These are phyloP conservation scores for Saturnispora diversa DNA, from an alignment of 805 yeast genomes.

Conservation along the genomic window DNA sequence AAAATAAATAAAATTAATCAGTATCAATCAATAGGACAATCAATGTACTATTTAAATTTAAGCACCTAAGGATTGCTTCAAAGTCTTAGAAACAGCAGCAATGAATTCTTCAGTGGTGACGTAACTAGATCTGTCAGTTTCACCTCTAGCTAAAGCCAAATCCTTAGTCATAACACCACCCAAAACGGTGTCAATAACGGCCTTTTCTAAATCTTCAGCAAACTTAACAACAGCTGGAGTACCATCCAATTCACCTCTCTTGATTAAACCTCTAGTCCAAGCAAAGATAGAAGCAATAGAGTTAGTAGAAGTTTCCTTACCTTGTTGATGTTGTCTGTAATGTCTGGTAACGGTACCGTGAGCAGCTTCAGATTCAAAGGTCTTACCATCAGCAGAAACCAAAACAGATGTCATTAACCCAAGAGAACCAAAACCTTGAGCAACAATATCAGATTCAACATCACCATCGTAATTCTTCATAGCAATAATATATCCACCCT, in stretches of 20 bases:
- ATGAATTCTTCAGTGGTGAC: constrained; percentile 91
- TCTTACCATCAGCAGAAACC: constrained; percentile 92
- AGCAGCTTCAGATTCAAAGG: constrained; percentile 97
- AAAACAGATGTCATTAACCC: constrained; percentile 98
- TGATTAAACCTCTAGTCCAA: constrained; percentile 89
- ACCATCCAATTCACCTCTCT: constrained; percentile 82
- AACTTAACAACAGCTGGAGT: constrained; percentile 81
- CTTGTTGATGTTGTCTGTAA: constrained; percentile 91
- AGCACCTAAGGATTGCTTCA: constrained; percentile 28
- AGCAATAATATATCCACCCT: constrained; percentile 92
- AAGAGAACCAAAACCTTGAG: constrained; percentile 95
- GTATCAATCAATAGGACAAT: no score
- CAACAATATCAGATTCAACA: constrained; percentile 93
- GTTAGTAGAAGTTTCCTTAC: constrained; percentile 94
- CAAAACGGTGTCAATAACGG: constrained; percentile 77
- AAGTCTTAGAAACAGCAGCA: constrained; percentile 67
- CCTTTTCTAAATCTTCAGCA: constrained; percentile 71
- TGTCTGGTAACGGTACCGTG: constrained; percentile 98
- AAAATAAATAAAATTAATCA: no score
- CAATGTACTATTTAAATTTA: no score
- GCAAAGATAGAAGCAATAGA: constrained; percentile 97
- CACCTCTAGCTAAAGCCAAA: constrained; percentile 82
- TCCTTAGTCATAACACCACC: constrained; percentile 96
- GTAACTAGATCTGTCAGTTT: constrained; percentile 70
- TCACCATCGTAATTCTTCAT: constrained; percentile 98